phyloP scores from a whole-genome alignment of 768 basidiomycete species.

The Calocera cornea region DNA sequence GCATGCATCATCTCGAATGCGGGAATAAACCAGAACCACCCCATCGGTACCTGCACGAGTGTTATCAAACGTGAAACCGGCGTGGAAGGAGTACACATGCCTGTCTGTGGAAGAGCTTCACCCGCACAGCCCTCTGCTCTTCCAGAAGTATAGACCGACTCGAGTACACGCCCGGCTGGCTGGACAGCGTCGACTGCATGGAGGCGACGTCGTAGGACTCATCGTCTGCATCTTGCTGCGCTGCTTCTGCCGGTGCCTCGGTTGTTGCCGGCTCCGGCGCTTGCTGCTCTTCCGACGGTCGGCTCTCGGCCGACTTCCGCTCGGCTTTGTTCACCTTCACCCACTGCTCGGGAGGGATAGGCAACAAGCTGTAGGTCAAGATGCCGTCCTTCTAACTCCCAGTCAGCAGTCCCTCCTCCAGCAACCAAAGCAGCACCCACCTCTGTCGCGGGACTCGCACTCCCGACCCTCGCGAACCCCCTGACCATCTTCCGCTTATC shows the following conservation, averaged over 20 bases:
- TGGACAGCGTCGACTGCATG: neutral
- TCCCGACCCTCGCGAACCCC: slow-evolving; percentile 54
- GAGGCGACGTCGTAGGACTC: neutral
- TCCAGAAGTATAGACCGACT: neutral
- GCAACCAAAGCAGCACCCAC: slow-evolving; percentile 18
- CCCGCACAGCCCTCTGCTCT: slow-evolving; percentile 28
- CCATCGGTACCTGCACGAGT: slow-evolving; percentile 47
- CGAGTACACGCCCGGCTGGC: neutral
- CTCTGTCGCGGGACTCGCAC: slow-evolving; percentile 21
- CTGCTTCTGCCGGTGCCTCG: too few relatives aligned
- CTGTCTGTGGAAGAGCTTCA: slow-evolving; percentile 62
- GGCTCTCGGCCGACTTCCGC: neutral
- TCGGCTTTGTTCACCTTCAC: neutral
- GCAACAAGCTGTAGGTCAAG: slow-evolving; percentile 13
- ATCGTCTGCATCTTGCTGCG: neutral
- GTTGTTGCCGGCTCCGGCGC: too few relatives aligned
- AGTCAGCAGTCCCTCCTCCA: neutral
- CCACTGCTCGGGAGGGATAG: slow-evolving; percentile 13
- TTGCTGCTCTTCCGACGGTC: neutral
- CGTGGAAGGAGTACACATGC: slow-evolving; percentile 25
- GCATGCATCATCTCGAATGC: slow-evolving; percentile 50
- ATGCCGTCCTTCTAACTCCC: neutral
- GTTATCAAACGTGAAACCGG: slow-evolving; percentile 6
- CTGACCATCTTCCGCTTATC: slow-evolving; percentile 68
- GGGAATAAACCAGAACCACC: slow-evolving; percentile 81